Conservation (phyloP, 2,329 filamentous ascomycete species). For the Trichoderma gracile region DNA sequence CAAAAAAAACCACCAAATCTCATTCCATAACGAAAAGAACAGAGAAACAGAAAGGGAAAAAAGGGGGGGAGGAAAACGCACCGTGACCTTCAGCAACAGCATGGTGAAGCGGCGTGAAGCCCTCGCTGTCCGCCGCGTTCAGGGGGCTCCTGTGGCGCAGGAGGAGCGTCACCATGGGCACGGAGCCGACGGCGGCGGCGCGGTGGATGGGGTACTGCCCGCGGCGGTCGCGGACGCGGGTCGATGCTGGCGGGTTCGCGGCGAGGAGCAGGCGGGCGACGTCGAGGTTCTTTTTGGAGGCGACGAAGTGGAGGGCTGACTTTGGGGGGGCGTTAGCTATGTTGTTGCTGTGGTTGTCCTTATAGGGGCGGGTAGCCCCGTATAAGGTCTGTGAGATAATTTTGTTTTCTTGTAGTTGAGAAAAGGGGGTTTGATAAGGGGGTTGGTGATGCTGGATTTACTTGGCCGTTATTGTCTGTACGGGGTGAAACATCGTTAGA, state of each 20-base stretch:
- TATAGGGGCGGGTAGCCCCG: too few species aligned
- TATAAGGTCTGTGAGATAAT: too few species aligned
- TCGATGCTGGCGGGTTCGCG: slow-evolving; percentile 68
- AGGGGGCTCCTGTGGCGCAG: slow-evolving; percentile 76
- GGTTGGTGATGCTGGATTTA: slow-evolving; percentile 30
- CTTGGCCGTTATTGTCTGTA: slow-evolving; percentile 67
- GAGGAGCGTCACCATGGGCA: slow-evolving; percentile 81
- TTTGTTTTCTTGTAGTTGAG: too few species aligned
- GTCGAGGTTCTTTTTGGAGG: slow-evolving; percentile 86
- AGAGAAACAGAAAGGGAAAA: too few species aligned
- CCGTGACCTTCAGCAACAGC: slow-evolving; percentile 74
- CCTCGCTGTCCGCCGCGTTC: slow-evolving; percentile 78
- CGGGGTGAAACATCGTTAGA: background rate
- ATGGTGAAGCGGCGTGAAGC: slow-evolving; percentile 89
- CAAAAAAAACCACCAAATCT: background rate
- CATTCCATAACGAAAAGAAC: too few species aligned
- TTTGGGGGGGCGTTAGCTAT: too few species aligned
- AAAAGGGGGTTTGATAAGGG: too few species aligned
- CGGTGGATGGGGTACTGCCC: slow-evolving; percentile 91
- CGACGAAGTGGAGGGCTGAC: slow-evolving; percentile 88
- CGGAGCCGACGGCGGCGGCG: slow-evolving; percentile 83
- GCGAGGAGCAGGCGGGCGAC: slow-evolving; percentile 75
- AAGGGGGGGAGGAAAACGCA: slow-evolving; percentile 36
- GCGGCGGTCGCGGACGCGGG: slow-evolving; percentile 78
- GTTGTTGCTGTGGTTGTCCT: too few species aligned